Conservation (phyloP, 2,329 filamentous ascomycete species). For the Meredithiella fracta region DNA sequence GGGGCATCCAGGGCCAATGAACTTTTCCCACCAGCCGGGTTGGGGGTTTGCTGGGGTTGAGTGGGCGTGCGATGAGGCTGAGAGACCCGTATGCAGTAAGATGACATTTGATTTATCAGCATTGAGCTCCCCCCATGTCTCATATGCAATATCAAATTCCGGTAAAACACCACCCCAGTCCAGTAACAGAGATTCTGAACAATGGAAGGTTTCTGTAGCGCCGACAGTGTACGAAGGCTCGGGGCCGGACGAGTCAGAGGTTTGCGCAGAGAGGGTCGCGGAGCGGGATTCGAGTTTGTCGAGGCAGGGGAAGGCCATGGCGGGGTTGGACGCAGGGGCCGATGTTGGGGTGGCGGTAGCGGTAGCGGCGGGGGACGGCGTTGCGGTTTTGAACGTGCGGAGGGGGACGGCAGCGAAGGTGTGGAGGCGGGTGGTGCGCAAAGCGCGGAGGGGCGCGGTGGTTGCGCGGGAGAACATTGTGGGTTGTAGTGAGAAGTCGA, state of each 20-base stretch:
- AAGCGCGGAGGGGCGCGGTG: conserved; percentile 1
- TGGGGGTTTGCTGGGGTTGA: conserved; percentile 76
- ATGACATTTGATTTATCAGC: conserved; percentile 72
- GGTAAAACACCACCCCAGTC: conserved; percentile 93
- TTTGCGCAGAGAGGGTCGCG: conserved; percentile 45
- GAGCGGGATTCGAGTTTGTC: conserved; percentile 69
- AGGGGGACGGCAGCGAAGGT: neutral
- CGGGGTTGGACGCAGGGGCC: conserved; percentile 50
- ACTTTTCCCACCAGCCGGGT: conserved; percentile 97
- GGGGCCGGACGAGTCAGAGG: conserved; percentile 50
- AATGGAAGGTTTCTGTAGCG: conserved; percentile 63
- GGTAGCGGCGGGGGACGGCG: conserved; percentile 5
- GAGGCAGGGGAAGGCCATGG: conserved; percentile 78
- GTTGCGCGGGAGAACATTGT: conserved; percentile 4
- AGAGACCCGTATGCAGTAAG: conserved; percentile 81
- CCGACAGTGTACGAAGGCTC: conserved; percentile 91
- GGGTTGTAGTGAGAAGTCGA: neutral
- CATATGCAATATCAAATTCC: conserved; percentile 80
- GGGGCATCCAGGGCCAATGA: conserved; percentile 74
- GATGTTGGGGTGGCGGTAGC: conserved; percentile 3
- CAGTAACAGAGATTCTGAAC: conserved; percentile 55
- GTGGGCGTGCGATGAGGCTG: conserved; percentile 91
- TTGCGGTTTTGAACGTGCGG: neutral
- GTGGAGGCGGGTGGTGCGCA: neutral
- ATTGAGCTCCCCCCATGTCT: conserved; percentile 78